These are phyloP conservation scores for Lanzia echinophila DNA, from an alignment of 2,329 filamentous ascomycete species.

Conservation along the genomic window DNA sequence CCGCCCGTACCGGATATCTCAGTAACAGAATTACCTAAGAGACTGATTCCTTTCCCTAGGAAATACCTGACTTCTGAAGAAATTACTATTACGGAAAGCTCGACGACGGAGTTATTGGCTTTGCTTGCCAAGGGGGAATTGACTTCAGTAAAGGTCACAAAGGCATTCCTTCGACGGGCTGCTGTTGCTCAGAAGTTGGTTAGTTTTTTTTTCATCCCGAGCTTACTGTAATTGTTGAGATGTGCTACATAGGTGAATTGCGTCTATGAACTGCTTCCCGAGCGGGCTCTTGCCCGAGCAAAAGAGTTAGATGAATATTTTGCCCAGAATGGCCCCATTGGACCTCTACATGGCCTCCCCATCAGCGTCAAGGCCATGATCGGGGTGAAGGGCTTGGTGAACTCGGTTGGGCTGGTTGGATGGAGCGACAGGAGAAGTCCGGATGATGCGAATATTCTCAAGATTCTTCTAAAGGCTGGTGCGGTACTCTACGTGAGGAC, in stretches of 20 bases:
- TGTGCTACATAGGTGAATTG: too few species aligned
- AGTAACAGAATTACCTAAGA: neutral
- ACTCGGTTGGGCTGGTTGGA: constrained; percentile 43
- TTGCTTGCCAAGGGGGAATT: constrained; percentile 14
- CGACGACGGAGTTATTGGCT: constrained; percentile 17
- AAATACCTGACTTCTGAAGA: neutral
- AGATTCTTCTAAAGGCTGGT: constrained; percentile 41
- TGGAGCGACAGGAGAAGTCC: constrained; percentile 40
- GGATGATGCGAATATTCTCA: constrained; percentile 42
- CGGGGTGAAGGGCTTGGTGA: constrained; percentile 40
- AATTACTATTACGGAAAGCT: constrained; percentile 23
- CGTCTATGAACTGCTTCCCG: constrained; percentile 37
- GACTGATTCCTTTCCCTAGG: neutral
- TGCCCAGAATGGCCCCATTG: constrained; percentile 27
- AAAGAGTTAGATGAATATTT: constrained; percentile 31
- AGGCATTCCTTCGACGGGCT: constrained; percentile 42
- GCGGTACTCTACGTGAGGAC: constrained; percentile 47
- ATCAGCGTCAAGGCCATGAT: constrained; percentile 48
- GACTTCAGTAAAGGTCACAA: constrained; percentile 31
- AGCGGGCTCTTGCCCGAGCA: constrained; percentile 30
- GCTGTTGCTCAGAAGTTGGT: constrained; percentile 42
- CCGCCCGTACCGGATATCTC: neutral
- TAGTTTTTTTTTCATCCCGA: too few species aligned
- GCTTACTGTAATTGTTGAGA: too few species aligned
- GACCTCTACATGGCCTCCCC: constrained; percentile 40